Evolutionary conservation across 2,329 filamentous ascomycete genomes (phyloP).

Genomic region (Rutstroemia sp.): DNA sequence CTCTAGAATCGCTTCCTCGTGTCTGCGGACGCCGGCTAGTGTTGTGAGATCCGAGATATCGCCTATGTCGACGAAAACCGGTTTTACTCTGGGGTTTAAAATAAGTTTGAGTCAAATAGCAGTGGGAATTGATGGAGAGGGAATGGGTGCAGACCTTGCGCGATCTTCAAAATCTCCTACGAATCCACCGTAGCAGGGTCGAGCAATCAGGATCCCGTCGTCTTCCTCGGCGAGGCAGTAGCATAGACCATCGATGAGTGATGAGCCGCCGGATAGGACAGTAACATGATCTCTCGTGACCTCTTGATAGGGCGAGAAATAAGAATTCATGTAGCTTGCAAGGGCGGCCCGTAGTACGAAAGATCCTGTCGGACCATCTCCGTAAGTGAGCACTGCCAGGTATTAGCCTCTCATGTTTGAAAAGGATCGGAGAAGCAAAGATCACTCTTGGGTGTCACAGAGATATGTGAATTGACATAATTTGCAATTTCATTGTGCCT

Average conservation of each 20-base stretch:
- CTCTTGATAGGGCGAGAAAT: conserved; percentile 30
- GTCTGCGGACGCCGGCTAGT: conserved; percentile 26
- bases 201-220: conserved; percentile 38
- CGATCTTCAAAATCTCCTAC: conserved; percentile 36
- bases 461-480: conserved; percentile 8
- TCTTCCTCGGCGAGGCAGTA: conserved; percentile 35
- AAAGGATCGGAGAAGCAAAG: neutral
- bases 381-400: conserved; percentile 12
- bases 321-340: conserved; percentile 34
- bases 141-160: conserved; percentile 1
- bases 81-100: neutral
- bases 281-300: conserved; percentile 33
- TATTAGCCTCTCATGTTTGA: neutral
- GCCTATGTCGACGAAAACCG: neutral
- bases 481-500: conserved; percentile 13
- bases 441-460: conserved; percentile 3
- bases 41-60: conserved; percentile 32
- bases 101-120: neutral
- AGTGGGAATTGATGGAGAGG: neutral
- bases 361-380: conserved; percentile 23
- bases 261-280: conserved; percentile 34
- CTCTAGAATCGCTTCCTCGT: conserved; percentile 32
- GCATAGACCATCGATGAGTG: conserved; percentile 28
- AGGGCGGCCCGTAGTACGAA: conserved; percentile 32
- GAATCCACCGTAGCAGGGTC: conserved; percentile 42